A percentile compares a stretch with the other conserved stretches of the same genome.
phyloP scores from a whole-genome alignment of 2,329 filamentous ascomycete species.

The Aspergillus glaucus region DNA sequence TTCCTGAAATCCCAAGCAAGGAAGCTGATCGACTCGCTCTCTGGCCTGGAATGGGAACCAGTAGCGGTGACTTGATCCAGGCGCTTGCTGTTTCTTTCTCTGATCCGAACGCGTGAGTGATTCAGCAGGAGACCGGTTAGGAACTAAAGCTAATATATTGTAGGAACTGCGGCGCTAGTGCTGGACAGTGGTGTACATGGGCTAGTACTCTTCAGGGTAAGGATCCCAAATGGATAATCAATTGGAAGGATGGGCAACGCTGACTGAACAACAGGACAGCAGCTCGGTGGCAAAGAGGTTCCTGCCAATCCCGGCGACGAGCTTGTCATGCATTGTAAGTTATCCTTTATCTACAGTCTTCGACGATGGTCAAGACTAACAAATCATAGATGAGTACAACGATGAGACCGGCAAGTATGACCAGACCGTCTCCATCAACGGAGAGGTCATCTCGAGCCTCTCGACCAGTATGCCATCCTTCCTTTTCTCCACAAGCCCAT shows the following conservation, averaged over 20 bases:
- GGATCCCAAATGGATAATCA: not conserved
- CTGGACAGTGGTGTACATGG: conserved; percentile 29
- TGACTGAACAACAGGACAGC: conserved; percentile 7
- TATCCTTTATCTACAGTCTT: not conserved
- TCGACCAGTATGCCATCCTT: conserved; percentile 17
- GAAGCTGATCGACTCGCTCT: conserved; percentile 24
- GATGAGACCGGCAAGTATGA: conserved; percentile 24
- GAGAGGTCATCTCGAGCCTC: conserved; percentile 20
- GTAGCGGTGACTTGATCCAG: conserved; percentile 26
- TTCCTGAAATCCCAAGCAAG: conserved; percentile 21
- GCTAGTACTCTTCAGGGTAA: conserved; percentile 23
- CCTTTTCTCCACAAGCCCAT: not conserved
- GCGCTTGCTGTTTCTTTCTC: conserved; percentile 25
- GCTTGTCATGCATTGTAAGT: conserved; percentile 23
- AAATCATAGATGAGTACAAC: conserved; percentile 23
- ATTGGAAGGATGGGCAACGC: not conserved
- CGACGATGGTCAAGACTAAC: not conserved
- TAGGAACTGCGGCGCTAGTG: conserved; percentile 23
- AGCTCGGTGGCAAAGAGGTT: conserved; percentile 22
- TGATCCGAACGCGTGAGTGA: conserved; percentile 20
- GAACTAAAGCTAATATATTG: not conserved
- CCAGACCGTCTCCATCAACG: conserved; percentile 25
- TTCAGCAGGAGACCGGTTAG: not conserved
- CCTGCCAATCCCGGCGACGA: conserved; percentile 20
- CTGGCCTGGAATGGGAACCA: conserved; percentile 31